Evolutionary conservation across 495 filamentous ascomycete species (phyloP).

Genomic region (Cercophora sp.): DNA sequence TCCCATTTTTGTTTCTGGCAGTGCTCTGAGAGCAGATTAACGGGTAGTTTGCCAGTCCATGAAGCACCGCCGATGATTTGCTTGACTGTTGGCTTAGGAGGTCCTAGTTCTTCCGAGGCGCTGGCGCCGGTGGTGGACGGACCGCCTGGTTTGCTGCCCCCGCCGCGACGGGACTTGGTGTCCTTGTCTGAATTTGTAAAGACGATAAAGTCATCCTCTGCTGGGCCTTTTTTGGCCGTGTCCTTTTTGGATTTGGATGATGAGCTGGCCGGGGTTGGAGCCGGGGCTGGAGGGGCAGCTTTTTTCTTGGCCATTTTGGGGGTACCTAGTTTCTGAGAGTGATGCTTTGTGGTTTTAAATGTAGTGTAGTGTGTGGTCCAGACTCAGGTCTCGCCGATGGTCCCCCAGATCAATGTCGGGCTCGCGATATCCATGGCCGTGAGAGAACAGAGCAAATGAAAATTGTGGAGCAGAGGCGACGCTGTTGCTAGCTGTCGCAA

Average conservation of each 20-base stretch:
- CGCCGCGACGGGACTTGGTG: constrained; percentile 45
- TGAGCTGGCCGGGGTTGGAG: neutral
- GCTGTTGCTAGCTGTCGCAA: neutral
- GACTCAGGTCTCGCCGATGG: neutral
- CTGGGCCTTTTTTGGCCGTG: constrained; percentile 4
- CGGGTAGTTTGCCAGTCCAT: constrained; percentile 96
- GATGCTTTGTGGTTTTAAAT: neutral
- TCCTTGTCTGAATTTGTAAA: constrained; percentile 62
- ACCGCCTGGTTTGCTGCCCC: constrained; percentile 20
- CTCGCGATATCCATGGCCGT: constrained; percentile 6
- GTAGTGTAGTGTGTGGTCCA: neutral
- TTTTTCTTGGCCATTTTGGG: constrained; percentile 5
- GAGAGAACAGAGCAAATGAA: neutral
- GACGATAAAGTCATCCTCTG: constrained; percentile 62
- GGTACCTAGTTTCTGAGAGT: neutral
- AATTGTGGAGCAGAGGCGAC: neutral
- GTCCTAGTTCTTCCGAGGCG: constrained; percentile 34
- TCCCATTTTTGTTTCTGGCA: constrained; percentile 94
- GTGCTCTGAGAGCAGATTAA: constrained; percentile 89
- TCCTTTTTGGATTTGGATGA: constrained; percentile 5
- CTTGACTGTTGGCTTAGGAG: constrained; percentile 76
- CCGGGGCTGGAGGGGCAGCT: neutral
- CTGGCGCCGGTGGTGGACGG: constrained; percentile 23
- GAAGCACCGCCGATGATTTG: constrained; percentile 89
- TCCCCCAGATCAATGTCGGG: constrained; percentile 4